Base-by-base conservation (phyloP, 2,329 filamentous ascomycete genomes). In the Colletotrichum caudatum region DNA sequence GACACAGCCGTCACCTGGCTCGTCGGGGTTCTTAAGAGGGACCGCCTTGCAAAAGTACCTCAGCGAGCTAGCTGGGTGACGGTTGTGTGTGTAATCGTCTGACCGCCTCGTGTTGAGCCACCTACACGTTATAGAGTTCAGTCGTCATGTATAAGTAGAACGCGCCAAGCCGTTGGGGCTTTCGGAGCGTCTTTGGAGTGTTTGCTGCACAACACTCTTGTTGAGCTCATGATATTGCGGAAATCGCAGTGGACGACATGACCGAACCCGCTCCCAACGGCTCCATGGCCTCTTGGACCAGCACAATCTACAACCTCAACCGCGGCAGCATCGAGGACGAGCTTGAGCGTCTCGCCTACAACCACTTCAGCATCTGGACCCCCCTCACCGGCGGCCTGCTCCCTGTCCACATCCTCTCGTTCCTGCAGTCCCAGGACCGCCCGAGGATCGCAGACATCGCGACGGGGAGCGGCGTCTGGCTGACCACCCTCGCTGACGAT, bases 381-480 rank as follows among this genome's bases (percentile, higher is more conserved):
- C 67, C 71, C 29, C 57, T 71, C 2, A 73, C 68, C 20, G 58
- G 29, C 63, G 51, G 51, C 41, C 58, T 73, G n/a, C 58, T 71
- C 11, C 71, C 71, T 3, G 26, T 60, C 14, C 60, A 35, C 41
- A 66, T 72, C 54, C 59, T 69, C 65, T 37, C 50, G 1, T 26
- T 7, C 18, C 54, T 71, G 14, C n/a, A 53, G 14, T 51, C 59
- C 0, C 41, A 48, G 6, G 23, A 48, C 29, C 58, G 29, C 8
- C 70, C 70, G 7, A 57, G 60, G 14, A 46, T 77, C 33, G 76
- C 76, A 4, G 76, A 77, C 51, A 46, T 76, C 5, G 75, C 59
- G 6, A 75, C 75, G 6, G 76, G 76, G 11, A 74, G 72, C 16
- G 76, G 73, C 35, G 62, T 77, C 29, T 77, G 74, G 75, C 73